A percentile compares a stretch with the other conserved stretches of the same genome.
phyloP scores from a whole-genome alignment of 441 rosid species.

The Erysimum pusillum region DNA sequence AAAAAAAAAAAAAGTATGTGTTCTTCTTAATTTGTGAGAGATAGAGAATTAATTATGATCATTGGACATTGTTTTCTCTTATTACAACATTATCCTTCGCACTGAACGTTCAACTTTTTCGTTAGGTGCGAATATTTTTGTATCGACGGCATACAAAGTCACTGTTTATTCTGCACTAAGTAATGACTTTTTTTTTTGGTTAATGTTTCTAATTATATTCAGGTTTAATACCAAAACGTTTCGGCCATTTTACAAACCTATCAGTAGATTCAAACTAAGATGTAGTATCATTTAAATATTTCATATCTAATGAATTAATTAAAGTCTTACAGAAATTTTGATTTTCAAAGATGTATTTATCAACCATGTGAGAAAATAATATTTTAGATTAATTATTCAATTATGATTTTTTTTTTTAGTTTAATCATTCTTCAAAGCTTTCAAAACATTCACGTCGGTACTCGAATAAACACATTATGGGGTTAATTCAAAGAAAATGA shows the following conservation, averaged over 20 bases:
- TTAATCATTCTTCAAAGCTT: neutral
- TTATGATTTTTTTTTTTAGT: neutral
- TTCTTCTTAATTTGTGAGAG: too few species aligned
- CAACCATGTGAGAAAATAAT: neutral
- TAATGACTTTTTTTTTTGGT: neutral
- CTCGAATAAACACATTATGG: neutral
- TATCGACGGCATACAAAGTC: constrained; percentile 17
- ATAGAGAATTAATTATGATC: too few species aligned
- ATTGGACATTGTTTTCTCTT: too few species aligned
- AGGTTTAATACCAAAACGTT: too few species aligned
- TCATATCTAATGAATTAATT: too few species aligned
- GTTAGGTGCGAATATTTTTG: constrained; percentile 15
- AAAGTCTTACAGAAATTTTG: neutral
- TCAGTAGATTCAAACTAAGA: neutral
- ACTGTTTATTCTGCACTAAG: constrained; percentile 10
- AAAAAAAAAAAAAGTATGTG: too few species aligned
- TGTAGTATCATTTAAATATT: neutral
- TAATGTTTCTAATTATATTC: neutral
- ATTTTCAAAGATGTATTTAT: neutral
- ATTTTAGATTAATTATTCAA: neutral
- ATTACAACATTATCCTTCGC: neutral
- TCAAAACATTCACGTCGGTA: constrained; percentile 24
- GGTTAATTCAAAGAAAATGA: neutral
- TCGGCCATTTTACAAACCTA: neutral
- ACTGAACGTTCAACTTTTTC: neutral